Evolutionary conservation across 108 stramenopile species (phyloP).

Genomic region (Pseudonitzschia delicatissima): DNA sequence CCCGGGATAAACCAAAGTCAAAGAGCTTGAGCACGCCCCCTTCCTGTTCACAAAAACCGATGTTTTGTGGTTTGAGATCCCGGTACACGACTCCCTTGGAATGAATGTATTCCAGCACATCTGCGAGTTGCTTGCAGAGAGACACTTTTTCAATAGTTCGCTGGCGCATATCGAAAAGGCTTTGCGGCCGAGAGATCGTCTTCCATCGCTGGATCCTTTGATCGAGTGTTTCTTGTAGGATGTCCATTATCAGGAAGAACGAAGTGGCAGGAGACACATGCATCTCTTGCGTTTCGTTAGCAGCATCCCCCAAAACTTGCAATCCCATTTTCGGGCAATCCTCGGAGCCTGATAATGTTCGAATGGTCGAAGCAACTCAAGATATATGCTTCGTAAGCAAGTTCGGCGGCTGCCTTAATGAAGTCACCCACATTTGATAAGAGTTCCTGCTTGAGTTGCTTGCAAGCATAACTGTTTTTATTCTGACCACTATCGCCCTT

Average conservation of each 20-base stretch:
- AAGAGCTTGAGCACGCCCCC: conserved; percentile 28
- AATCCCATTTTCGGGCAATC: conserved; percentile 50
- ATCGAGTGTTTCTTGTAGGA: conserved; percentile 48
- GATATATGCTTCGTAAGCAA: conserved; percentile 77
- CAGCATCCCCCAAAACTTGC: conserved; percentile 38
- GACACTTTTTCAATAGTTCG: conserved; percentile 28
- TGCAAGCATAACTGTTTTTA: conserved; percentile 52
- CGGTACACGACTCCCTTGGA: conserved; percentile 59
- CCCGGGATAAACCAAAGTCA: conserved; percentile 78
- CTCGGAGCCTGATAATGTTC: conserved; percentile 73
- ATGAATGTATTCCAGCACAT: conserved; percentile 65
- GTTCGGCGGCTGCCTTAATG: conserved; percentile 52
- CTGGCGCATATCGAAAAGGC: not conserved
- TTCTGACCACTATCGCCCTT: not conserved
- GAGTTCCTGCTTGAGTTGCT: conserved; percentile 39
- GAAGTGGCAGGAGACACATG: not conserved
- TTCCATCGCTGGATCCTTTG: conserved; percentile 50
- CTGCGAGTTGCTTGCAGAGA: conserved; percentile 40
- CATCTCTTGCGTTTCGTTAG: conserved; percentile 29
- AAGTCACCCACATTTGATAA: conserved; percentile 59
- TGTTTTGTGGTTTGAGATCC: conserved; percentile 61
- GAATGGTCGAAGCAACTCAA: conserved; percentile 66
- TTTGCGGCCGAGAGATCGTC: not conserved
- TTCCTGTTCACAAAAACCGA: conserved; percentile 23
- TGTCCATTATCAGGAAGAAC: conserved; percentile 55